Percentiles rank a stretch among this genome's conserved stretches.
phyloP scores from a whole-genome alignment of 75 land plant genomes.

The Pinus taeda region DNA sequence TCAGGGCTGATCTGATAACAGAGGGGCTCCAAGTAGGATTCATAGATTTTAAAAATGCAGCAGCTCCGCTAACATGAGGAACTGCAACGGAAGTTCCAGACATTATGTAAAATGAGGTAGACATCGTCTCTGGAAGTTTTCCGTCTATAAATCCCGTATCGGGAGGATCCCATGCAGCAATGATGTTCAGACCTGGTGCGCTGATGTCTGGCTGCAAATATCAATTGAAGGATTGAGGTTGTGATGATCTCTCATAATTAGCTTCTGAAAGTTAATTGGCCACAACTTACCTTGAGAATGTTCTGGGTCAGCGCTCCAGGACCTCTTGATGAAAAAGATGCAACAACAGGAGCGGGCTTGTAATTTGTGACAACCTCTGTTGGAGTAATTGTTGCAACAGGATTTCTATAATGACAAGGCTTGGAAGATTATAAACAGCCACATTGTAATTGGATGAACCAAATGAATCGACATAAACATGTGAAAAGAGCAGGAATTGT shows the following conservation, averaged over 20 bases:
- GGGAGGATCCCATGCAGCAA: no score
- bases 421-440: no score
- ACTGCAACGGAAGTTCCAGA: conserved; percentile 6
- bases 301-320: conserved; percentile 43
- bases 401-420: conserved; percentile 35
- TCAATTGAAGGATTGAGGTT: not conserved
- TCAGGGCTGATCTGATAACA: conserved; percentile 1
- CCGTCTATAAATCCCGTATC: no score
- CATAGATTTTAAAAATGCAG: not conserved
- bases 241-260: no score
- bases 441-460: no score
- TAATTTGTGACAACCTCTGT: no score
- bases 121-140: no score
- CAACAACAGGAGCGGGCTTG: conserved; percentile 63
- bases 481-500: not conserved
- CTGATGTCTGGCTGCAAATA: conserved; percentile 2
- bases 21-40: conserved; percentile 1
- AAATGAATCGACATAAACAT: no score
- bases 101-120: not conserved
- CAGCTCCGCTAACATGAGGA: conserved; percentile 2
- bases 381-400: no score
- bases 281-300: conserved; percentile 56
- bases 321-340: conserved; percentile 34
- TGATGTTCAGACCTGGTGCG: no score
- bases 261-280: no score